Percentiles rank a stretch among this genome's conserved stretches.
Evolutionary conservation across 139 green algal species (phyloP).

Genomic region (Chlamydomonas eustigma): DNA sequence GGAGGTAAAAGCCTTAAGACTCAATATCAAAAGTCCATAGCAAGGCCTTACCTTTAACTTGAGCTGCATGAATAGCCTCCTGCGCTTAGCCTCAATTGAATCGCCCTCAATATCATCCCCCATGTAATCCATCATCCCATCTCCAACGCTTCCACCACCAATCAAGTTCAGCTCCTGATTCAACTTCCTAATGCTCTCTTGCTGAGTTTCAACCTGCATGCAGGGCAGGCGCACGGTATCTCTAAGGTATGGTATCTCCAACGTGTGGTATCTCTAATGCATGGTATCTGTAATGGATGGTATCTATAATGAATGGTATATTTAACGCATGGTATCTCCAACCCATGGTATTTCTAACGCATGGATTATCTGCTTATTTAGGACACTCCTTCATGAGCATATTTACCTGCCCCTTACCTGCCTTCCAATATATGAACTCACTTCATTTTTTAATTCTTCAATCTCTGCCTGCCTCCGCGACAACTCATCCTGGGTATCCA

Average conservation of each 20-base stretch:
- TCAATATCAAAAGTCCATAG: too few relatives aligned
- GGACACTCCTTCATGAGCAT: too few relatives aligned
- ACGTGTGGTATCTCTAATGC: too few relatives aligned
- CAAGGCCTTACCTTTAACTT: slow-evolving; percentile 1
- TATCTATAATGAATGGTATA: too few relatives aligned
- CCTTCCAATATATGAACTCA: too few relatives aligned
- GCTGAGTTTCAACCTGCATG: slow-evolving; percentile 8
- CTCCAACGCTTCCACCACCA: not conserved
- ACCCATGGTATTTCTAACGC: too few relatives aligned
- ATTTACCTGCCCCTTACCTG: too few relatives aligned
- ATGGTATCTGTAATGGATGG: too few relatives aligned
- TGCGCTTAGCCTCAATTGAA: slow-evolving; percentile 10
- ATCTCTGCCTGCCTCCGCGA: slow-evolving; percentile 16
- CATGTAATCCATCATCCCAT: not conserved
- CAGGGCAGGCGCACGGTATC: not conserved
- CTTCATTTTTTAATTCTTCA: slow-evolving; percentile 29
- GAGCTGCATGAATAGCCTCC: slow-evolving; percentile 20
- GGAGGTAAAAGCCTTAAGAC: too few relatives aligned
- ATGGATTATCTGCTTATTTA: too few relatives aligned
- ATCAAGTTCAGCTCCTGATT: slow-evolving; percentile 23
- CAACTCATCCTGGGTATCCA: slow-evolving; percentile 25
- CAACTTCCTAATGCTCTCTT: slow-evolving; percentile 14
- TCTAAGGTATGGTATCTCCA: too few relatives aligned
- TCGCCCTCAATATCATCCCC: slow-evolving; percentile 8
- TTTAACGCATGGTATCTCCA: too few relatives aligned